These are phyloP conservation scores for Komagataella phaffii DNA, from an alignment of 805 yeast genomes.

Conservation along the genomic window DNA sequence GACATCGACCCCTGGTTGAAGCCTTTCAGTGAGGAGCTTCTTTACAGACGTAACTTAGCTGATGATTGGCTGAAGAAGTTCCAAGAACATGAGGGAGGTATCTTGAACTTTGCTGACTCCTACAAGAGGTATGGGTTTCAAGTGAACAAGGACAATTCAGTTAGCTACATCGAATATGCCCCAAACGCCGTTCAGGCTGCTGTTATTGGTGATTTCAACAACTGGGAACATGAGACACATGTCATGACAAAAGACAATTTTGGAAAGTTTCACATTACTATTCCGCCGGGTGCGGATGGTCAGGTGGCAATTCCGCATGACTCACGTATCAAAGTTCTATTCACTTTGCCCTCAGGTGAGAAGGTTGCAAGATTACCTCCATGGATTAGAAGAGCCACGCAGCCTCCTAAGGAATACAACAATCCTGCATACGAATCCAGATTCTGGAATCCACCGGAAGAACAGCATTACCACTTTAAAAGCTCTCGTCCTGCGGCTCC, in stretches of 20 bases:
- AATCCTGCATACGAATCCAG: slow-evolving; percentile 63
- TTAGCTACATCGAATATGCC: slow-evolving; percentile 72
- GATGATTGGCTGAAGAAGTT: slow-evolving; percentile 48
- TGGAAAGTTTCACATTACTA: slow-evolving; percentile 54
- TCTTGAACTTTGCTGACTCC: slow-evolving; percentile 61
- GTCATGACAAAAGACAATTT: slow-evolving; percentile 45
- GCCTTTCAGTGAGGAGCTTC: slow-evolving; percentile 59
- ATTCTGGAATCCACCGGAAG: slow-evolving; percentile 73
- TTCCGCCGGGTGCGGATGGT: slow-evolving; percentile 41
- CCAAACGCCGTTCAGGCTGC: slow-evolving; percentile 73
- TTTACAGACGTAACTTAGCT: slow-evolving; percentile 53
- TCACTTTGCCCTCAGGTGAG: slow-evolving; percentile 56
- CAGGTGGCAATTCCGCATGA: slow-evolving; percentile 67
- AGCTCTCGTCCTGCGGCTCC: slow-evolving; percentile 48
- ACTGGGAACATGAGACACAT: slow-evolving; percentile 54
- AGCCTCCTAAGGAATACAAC: slow-evolving; percentile 39
- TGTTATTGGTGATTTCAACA: slow-evolving; percentile 86
- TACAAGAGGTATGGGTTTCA: slow-evolving; percentile 72
- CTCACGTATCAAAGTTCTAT: slow-evolving; percentile 58
- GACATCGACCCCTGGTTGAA: slow-evolving; percentile 77
- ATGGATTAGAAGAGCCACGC: slow-evolving; percentile 77
- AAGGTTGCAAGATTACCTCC: slow-evolving; percentile 76
- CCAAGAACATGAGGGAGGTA: slow-evolving; percentile 46
- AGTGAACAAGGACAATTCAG: slow-evolving; percentile 38
- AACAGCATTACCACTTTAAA: slow-evolving; percentile 40